Conservation (phyloP, 2,329 filamentous ascomycete genomes). For the Apiospora rasikravindrae region DNA sequence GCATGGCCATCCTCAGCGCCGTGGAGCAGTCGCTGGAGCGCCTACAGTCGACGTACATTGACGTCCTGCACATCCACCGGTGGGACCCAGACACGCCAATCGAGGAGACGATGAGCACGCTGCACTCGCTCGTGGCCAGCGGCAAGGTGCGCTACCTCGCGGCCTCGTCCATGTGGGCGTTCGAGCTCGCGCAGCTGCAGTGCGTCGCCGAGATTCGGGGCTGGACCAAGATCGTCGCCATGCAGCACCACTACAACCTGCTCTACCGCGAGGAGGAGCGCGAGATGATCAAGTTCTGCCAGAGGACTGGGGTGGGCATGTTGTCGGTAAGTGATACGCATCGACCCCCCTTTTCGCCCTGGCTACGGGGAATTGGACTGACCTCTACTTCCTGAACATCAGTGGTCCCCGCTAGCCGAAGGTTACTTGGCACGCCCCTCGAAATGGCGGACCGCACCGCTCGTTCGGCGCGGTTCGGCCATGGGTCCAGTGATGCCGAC, state of each 20-base stretch:
- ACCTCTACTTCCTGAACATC: background rate
- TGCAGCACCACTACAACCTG: constrained; percentile 63
- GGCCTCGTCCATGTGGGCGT: constrained; percentile 44
- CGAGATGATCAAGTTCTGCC: constrained; percentile 47
- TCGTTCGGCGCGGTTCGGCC: background rate
- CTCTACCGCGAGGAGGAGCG: constrained; percentile 63
- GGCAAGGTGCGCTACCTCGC: constrained; percentile 20
- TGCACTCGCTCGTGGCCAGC: constrained; percentile 6
- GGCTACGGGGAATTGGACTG: background rate
- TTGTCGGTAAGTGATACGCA: background rate
- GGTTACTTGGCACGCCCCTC: constrained; percentile 10
- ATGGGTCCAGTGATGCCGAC: background rate
- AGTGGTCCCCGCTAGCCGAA: constrained; percentile 19
- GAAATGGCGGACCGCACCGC: background rate
- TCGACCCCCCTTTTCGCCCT: background rate
- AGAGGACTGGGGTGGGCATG: constrained; percentile 45
- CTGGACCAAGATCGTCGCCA: constrained; percentile 58
- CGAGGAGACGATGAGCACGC: constrained; percentile 13
- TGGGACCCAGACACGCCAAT: constrained; percentile 2
- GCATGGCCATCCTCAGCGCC: background rate
- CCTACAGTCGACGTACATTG: background rate
- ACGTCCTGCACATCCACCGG: constrained; percentile 9
- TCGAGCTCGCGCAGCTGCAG: constrained; percentile 55
- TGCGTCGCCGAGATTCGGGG: constrained; percentile 56
- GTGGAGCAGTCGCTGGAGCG: constrained; percentile 5